These are phyloP conservation scores for Irpex lacteus DNA, from an alignment of 1,284 basidiomycete species.

Conservation along the genomic window DNA sequence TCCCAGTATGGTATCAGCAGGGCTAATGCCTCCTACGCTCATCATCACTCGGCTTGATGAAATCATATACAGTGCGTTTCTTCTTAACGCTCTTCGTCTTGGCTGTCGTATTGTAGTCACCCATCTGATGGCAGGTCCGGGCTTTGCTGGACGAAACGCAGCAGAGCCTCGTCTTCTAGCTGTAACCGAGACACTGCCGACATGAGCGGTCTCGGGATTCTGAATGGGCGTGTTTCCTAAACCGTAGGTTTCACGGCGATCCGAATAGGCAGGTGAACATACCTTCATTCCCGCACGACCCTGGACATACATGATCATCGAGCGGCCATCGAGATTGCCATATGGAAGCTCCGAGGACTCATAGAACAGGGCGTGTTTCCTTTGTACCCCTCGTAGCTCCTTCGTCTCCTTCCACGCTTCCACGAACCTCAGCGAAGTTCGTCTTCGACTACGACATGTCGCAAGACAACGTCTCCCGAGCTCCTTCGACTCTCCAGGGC, in stretches of 20 bases:
- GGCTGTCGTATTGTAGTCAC: background rate
- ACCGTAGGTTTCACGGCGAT: background rate
- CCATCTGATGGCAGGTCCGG: background rate
- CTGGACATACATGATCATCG: background rate
- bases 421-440: background rate
- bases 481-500: background rate
- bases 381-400: background rate
- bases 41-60: background rate
- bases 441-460: background rate
- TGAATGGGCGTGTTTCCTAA: background rate
- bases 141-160: background rate
- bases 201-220: background rate
- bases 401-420: background rate
- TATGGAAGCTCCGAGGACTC: background rate
- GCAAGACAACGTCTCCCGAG: background rate
- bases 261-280: background rate
- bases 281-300: background rate
- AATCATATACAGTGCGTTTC: background rate
- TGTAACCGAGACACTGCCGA: background rate
- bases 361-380: background rate
- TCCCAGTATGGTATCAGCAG: background rate
- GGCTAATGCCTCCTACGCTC: background rate
- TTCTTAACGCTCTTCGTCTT: background rate
- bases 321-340: background rate
- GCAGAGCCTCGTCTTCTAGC: background rate